Evolutionary conservation across 495 filamentous ascomycete genomes (phyloP).

Genomic region (Penicillium ochrochloron): DNA sequence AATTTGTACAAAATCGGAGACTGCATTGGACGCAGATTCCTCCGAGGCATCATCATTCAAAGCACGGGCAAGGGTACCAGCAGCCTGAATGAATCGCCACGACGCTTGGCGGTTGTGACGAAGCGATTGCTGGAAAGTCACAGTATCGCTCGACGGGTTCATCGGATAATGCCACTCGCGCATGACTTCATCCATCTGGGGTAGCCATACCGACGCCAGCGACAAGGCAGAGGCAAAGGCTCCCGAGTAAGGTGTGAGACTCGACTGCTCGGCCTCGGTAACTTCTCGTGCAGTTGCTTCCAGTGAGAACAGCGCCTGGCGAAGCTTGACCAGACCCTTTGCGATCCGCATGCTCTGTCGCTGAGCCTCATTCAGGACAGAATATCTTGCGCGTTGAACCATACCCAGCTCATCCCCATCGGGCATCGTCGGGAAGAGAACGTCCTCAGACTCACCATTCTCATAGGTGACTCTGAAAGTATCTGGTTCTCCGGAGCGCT

Average conservation of each 20-base stretch:
- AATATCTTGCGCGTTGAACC: conserved; percentile 47
- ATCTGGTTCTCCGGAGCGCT: conserved; percentile 36
- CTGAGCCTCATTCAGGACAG: conserved; percentile 55
- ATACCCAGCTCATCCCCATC: conserved; percentile 36
- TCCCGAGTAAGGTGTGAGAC: conserved; percentile 39
- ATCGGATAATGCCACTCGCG: conserved; percentile 63
- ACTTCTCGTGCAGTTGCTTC: conserved; percentile 41
- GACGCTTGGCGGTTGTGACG: conserved; percentile 60
- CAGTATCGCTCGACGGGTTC: conserved; percentile 56
- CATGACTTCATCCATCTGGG: conserved; percentile 60
- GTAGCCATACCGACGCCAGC: conserved; percentile 52
- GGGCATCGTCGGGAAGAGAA: conserved; percentile 44
- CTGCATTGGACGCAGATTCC: conserved; percentile 33
- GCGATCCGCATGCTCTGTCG: conserved; percentile 59
- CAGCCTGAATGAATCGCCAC: conserved; percentile 72
- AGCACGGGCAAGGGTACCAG: conserved; percentile 61
- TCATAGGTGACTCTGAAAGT: conserved; percentile 62
- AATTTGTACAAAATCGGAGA: conserved; percentile 44
- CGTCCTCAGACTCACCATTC: conserved; percentile 65
- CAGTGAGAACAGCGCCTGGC: conserved; percentile 60
- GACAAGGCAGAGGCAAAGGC: conserved; percentile 55
- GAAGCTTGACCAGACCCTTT: conserved; percentile 59
- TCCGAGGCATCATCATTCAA: conserved; percentile 43
- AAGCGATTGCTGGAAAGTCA: conserved; percentile 59
- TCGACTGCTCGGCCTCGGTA: conserved; percentile 23